Conservation (phyloP, 2,329 filamentous ascomycete species). For the Verticillium nonalfalfae region DNA sequence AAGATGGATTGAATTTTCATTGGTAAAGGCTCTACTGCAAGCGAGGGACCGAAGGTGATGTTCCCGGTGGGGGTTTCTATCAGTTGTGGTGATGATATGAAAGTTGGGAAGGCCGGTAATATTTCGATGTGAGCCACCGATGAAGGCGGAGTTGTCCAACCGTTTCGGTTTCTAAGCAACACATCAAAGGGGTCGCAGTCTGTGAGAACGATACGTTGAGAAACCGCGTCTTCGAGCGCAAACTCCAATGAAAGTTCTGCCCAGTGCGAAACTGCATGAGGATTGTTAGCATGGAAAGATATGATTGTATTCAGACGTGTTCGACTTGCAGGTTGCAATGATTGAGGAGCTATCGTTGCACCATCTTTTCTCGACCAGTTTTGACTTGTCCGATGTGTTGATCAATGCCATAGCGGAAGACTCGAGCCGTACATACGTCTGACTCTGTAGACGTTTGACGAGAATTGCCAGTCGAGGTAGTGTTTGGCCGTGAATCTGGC, state of each 20-base stretch:
- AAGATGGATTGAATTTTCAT: neutral
- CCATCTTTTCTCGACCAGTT: neutral
- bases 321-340: no score
- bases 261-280: no score
- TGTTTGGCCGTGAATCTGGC: neutral
- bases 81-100: neutral
- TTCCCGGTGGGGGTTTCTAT: neutral
- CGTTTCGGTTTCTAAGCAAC: no score
- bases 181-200: neutral
- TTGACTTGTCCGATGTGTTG: neutral
- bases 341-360: no score
- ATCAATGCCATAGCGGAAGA: neutral
- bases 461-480: neutral
- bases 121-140: neutral
- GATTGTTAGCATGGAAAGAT: no score
- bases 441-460: neutral
- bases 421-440: neutral
- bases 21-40: neutral
- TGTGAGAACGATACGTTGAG: neutral
- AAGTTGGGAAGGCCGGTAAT: neutral
- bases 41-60: neutral
- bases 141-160: neutral
- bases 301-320: no score
- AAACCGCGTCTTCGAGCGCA: neutral
- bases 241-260: no score